These are phyloP conservation scores for Neckera pumila DNA, from an alignment of 225 moss, liverwort and hornwort species.

Conservation along the genomic window DNA sequence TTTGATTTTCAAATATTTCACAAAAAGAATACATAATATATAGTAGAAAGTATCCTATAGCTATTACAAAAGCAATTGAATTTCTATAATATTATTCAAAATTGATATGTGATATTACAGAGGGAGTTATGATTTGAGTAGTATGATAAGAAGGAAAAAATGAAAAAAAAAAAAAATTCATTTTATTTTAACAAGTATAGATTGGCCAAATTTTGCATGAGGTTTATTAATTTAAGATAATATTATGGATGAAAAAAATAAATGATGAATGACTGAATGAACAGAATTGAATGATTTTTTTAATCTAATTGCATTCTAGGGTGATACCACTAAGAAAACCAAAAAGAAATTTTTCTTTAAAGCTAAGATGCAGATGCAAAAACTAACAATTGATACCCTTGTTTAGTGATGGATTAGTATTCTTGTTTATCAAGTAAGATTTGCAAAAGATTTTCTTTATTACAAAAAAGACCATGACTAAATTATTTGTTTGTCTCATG, in stretches of 20 bases:
- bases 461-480: neutral
- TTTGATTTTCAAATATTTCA: too few relatives aligned
- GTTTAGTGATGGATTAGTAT: rapidly evolving
- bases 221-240: too few relatives aligned
- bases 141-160: neutral
- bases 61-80: too few relatives aligned
- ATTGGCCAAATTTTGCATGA: neutral
- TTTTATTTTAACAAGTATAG: neutral
- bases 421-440: neutral
- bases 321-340: neutral
- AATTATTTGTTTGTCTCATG: neutral
- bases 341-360: neutral
- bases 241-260: neutral
- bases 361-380: too few relatives aligned
- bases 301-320: neutral
- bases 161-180: neutral
- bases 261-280: neutral
- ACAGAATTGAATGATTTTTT: neutral
- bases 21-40: too few relatives aligned
- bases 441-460: neutral
- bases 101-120: too few relatives aligned
- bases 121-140: too few relatives aligned
- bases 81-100: too few relatives aligned
- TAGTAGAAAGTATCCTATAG: too few relatives aligned
- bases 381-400: too few relatives aligned